A percentile compares a stretch with the other conserved stretches of the same genome.
These are phyloP conservation scores for Vigna unguiculata DNA, from an alignment of 306 rosid genomes.

Conservation along the genomic window DNA sequence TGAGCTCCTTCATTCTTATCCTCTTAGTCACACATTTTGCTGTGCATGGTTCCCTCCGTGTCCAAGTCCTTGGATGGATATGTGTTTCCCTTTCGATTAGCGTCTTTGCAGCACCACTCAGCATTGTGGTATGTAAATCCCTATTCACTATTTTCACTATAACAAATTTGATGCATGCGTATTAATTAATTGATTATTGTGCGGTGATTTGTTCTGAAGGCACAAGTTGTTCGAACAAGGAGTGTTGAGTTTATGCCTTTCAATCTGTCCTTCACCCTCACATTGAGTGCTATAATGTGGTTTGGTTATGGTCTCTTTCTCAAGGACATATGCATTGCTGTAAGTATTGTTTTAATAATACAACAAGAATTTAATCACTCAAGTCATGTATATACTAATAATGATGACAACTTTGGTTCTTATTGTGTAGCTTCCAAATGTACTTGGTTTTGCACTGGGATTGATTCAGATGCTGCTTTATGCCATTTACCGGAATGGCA, in stretches of 20 bases:
- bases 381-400: no score
- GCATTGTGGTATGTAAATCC: conserved; percentile 68
- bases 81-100: conserved; percentile 67
- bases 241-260: conserved; percentile 93
- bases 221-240: conserved; percentile 74
- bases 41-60: conserved; percentile 46
- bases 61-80: conserved; percentile 78
- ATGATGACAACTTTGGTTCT: background rate
- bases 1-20: conserved; percentile 63
- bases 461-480: conserved; percentile 78
- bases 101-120: conserved; percentile 88
- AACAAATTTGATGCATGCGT: no score
- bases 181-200: no score
- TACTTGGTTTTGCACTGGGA: conserved; percentile 75
- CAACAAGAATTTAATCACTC: background rate
- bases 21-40: conserved; percentile 54
- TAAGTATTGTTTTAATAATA: conserved; percentile 43
- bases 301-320: conserved; percentile 77
- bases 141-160: background rate
- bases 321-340: conserved; percentile 80
- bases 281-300: conserved; percentile 88
- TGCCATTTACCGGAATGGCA: conserved; percentile 60
- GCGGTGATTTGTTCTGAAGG: conserved; percentile 42
- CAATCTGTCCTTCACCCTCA: conserved; percentile 72
- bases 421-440: conserved; percentile 70